Base-by-base conservation (phyloP, 106 monocot genomes). In the Posidonia australis region DNA sequence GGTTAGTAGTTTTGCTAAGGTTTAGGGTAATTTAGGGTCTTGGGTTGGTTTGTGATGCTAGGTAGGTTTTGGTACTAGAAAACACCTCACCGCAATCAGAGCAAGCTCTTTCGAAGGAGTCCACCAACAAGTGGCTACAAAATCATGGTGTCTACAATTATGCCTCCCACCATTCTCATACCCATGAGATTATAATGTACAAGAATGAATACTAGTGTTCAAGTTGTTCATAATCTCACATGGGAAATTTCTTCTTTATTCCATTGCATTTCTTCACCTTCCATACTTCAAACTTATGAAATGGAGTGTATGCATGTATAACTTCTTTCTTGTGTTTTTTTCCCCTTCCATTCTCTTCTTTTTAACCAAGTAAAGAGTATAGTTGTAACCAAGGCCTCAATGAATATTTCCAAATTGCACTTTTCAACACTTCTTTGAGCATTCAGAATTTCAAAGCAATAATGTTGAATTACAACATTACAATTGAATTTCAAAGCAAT, bases 141-240 rank as follows among this genome's bases (percentile, higher is more conserved):
- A n/a, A n/a, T n/a, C n/a, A n/a, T n/a, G n/a, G n/a, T n/a, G n/a
- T n/a, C n/a, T n/a, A n/a, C n/a, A n/a, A n/a, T n/a, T 36, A 7
- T 36, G 36, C 7, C 7, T 36, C 36, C 7, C 5, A 36, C 36
- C 36, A 36, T 36, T 36, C 36, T 36, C 36, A 36, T 36, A 7
- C 36, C 7, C 36, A 7, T 36, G 7, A 36, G 2, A 4, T 7
- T 36, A 36, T 7, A 36, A 36, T 22, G 51, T 77, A 26, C 70
- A 98, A 90, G 96, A 67, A 98, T 98, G 96, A 98, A 98, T 67
- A 98, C 90, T 31, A 90, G 96, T 30, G 83, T 98, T 71, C 96
- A 98, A 64, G 96, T 90, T 85, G 90, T 75, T 48, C 93, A 94
- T 74, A 94, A 94, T 75, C 63, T 94, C 63, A 89, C 93, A 14